Conservation (phyloP, 495 filamentous ascomycete genomes). For the Daldinia bambusicola region DNA sequence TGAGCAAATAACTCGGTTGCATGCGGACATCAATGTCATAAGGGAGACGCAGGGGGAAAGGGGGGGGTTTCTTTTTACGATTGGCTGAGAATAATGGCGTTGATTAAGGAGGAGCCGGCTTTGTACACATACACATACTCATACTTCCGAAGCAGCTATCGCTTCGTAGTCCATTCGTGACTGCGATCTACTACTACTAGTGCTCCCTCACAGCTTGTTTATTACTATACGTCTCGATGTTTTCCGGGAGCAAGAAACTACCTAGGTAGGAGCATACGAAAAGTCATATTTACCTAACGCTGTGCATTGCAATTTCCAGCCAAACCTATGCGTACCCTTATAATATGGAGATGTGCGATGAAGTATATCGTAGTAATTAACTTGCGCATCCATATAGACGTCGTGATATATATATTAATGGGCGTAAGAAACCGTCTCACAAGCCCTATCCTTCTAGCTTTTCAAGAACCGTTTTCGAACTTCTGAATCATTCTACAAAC, state of each 20-base stretch:
- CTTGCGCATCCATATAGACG: neutral
- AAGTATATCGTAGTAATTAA: neutral
- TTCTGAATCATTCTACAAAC: neutral
- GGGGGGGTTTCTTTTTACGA: constrained; percentile 28
- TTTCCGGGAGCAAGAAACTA: constrained; percentile 2
- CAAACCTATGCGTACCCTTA: neutral
- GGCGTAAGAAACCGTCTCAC: neutral
- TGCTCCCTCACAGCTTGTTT: constrained; percentile 5
- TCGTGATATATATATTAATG: neutral
- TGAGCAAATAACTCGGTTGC: constrained; percentile 11
- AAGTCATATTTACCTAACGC: neutral
- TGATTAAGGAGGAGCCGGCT: constrained; percentile 24
- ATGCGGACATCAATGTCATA: neutral
- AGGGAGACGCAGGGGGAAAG: neutral
- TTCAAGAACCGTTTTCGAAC: neutral
- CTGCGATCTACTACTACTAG: constrained; percentile 7
- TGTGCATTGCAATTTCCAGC: neutral
- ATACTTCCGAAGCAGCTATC: constrained; percentile 17
- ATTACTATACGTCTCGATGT: constrained; percentile 9
- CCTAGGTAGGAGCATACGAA: neutral
- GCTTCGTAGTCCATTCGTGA: constrained; percentile 10
- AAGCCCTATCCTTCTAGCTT: neutral
- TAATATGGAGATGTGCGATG: neutral
- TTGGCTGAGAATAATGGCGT: constrained; percentile 34
- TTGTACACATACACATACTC: constrained; percentile 29